A percentile compares a stretch with the other conserved stretches of the same genome.
Conservation (phyloP, 2,329 filamentous ascomycete genomes). For the Trichoderma cornu-damae region DNA sequence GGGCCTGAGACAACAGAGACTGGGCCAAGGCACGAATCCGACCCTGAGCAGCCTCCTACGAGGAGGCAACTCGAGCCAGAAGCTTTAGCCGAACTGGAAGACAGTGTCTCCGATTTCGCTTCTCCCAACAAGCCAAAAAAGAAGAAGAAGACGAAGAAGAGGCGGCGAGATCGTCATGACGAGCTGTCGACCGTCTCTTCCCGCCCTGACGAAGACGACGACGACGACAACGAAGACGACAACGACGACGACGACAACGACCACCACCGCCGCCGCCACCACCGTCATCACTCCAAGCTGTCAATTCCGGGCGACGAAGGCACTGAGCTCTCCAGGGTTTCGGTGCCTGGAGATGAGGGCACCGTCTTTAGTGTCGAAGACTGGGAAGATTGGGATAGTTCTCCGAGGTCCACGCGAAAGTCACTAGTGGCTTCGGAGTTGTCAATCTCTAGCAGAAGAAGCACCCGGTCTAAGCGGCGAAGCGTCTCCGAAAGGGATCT, state of each 20-base stretch:
- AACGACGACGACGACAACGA: no score
- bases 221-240: no score
- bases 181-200: conserved; percentile 25
- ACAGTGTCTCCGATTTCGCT: conserved; percentile 1
- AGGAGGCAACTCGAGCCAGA: not conserved
- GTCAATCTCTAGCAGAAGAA: conserved; percentile 37
- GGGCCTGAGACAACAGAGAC: not conserved
- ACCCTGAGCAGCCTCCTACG: not conserved
- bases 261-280: no score
- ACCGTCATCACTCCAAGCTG: conserved; percentile 30
- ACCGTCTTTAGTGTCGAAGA: conserved; percentile 15
- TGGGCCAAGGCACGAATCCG: not conserved
- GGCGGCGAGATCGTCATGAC: conserved; percentile 1
- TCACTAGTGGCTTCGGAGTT: conserved; percentile 35
- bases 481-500: conserved; percentile 35
- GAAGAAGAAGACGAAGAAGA: conserved; percentile 17
- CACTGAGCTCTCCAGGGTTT: conserved; percentile 11
- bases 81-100: not conserved
- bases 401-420: conserved; percentile 7
- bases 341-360: conserved; percentile 4
- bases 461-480: conserved; percentile 38
- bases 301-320: conserved; percentile 12
- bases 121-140: conserved; percentile 4
- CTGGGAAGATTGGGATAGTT: conserved; percentile 16
- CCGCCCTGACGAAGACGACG: conserved; percentile 28